These are phyloP conservation scores for Trichoderma virens DNA, from an alignment of 495 filamentous ascomycete species.

Conservation along the genomic window DNA sequence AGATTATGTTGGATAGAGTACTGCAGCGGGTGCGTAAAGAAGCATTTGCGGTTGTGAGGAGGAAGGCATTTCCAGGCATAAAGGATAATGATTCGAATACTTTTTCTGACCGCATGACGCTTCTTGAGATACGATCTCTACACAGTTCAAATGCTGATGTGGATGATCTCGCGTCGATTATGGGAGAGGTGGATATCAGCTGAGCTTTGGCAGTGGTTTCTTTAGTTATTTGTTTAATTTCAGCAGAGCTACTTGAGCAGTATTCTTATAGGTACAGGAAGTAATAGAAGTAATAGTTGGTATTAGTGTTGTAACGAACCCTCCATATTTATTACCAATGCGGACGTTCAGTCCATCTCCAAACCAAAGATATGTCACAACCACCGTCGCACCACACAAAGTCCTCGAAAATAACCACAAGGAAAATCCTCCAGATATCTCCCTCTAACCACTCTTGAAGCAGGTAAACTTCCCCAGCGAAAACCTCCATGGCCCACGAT, in stretches of 20 bases:
- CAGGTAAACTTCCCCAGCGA: slow-evolving; percentile 25
- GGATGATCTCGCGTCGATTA: neutral
- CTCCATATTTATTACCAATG: no score
- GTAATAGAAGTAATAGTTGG: no score
- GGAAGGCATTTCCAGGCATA: neutral
- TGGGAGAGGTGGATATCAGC: neutral
- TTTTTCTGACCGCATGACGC: neutral
- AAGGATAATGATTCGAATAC: neutral
- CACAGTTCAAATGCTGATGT: neutral
- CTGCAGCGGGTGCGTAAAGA: neutral
- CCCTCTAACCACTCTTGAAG: slow-evolving; percentile 15
- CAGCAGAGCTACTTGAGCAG: no score
- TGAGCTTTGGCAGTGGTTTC: no score
- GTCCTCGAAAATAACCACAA: no score
- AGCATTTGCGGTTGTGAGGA: neutral
- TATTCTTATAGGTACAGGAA: no score
- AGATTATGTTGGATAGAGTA: neutral
- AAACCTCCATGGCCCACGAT: slow-evolving; percentile 26
- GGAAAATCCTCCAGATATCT: no score
- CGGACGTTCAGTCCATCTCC: no score
- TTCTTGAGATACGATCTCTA: neutral
- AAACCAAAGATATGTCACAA: no score
- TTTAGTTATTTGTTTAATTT: no score
- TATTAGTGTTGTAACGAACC: no score
- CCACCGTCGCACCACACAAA: no score